Base-by-base conservation (phyloP, 306 rosid genomes). In the Fragaria iinumae region DNA sequence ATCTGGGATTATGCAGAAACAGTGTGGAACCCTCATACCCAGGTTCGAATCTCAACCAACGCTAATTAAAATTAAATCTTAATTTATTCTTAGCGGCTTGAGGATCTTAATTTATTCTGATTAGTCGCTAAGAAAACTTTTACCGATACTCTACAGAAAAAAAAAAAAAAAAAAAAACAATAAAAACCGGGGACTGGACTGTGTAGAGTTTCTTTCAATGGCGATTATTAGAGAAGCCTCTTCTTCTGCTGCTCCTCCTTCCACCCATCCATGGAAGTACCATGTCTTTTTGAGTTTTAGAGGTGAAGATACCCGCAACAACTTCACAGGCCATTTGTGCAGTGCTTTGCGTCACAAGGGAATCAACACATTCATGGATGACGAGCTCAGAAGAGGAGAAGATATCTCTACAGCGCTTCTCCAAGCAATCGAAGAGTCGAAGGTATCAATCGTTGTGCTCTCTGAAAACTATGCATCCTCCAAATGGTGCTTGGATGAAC, bases 321-420 rank as follows among this genome's bases (percentile, higher is more conserved):
- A 25, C 27, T 69, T 69, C 48, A 43, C 73, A 12, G 55, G 11
- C 18, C 43, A 69, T 47, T 14, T 69, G 41, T 16, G 4, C 59
- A 25, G 0, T 3, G 59, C 74, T 16, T 69, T 47, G 59, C 1
- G 18, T 25, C 23, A 16, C 25, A 27, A 12, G 21, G 74, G 74
- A 16, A 69, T 69, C 59, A 48, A 0, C 20, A 69, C 59, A 59
- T 69, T 27, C 41, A 23, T 48, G 17, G 59, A 69, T 47, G 59
- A 69, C 17, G 23, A 27, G 43, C 13, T 47, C 23, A 69, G 7
- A 47, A 29, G 73, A 14, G 73, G 73, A 69, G 74, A 48, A 47
- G 23, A 69, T 0, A 69, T 47, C 1, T 69, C 59, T 27, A 5
- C 4, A 45, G 32, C 41, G 0, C 57, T 69, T 69, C 41, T 16